These are phyloP conservation scores for peach (Prunus persica) DNA, from an alignment of 306 rosid genomes.

Conservation along the genomic window Prunus_persica_NCBIv2 NC_034016.1:1567501-1568000, in stretches of 20 bases:
- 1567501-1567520: constrained; percentile 36
- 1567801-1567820: constrained; percentile 97
- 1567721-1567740: constrained; percentile 86
- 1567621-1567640: background rate
- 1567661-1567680: background rate
- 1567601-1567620: constrained; percentile 79
- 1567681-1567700: background rate
- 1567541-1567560: constrained; percentile 95
- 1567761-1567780: constrained; percentile 83
- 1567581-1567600: constrained; percentile 96
- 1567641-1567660: background rate
- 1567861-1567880: background rate
- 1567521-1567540: constrained; percentile 59
- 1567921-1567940: background rate
- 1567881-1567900: background rate
- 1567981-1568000: background rate
- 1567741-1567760: constrained; percentile 98
- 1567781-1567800: constrained; percentile 80
- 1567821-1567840: constrained; percentile 58
- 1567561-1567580: constrained; percentile 96
- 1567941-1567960: background rate
- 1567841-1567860: background rate
- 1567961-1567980: background rate
- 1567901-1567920: background rate
- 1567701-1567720: constrained; percentile 83